Evolutionary conservation across 108 stramenopile genomes (phyloP), one percentile per base, ranked within the genome.

Genomic region (Seminavis robusta): DNA sequence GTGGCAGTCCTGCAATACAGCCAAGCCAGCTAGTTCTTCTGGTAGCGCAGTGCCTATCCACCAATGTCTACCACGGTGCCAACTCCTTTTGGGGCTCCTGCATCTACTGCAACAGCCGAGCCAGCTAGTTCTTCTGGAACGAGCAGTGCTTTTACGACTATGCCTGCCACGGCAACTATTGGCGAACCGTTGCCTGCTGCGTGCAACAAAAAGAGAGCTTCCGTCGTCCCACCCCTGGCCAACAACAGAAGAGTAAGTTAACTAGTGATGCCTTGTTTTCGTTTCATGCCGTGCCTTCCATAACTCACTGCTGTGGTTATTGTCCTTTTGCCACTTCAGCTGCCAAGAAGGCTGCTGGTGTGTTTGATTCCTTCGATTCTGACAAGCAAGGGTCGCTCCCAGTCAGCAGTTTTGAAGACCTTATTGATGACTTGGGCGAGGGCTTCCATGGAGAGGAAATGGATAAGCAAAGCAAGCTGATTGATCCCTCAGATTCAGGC

Each of bases 381-480:
- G 65, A 57, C 23, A 69, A 52, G 11, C 42, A 54, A 23, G 78
- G 74, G 11, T 37, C 24, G 17, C 27, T 94, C 1, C 86, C 84
- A 3, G 16, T 56, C 2, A 51, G 63, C 1, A 52, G 57, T 10
- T 78, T 94, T 38, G 84, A 84, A 50, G 75, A 65, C 8, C 34
- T 94, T n/a, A 42, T 84, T 3, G 88, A 87, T 33, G 79, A 76
- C 23, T 56, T 91, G 31, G 88, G 92, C 20, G 92, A 90, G 43
- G 89, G 87, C 30, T 90, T 94, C 56, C 70, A 87, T 63, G 93
- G 93, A 2, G 87, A 87, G 15, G 93, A 90, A 53, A 43, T 74
- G 15, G 78, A 90, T 16, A 69, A 56, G 8, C 89, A 94, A 59
- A 54, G 85, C 1, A 47, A 50, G 29, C 10, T 79, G 8, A 63